Evolutionary conservation across 2,329 filamentous ascomycete genomes (phyloP).

Genomic region (Penicillium sclerotiorum): DNA sequence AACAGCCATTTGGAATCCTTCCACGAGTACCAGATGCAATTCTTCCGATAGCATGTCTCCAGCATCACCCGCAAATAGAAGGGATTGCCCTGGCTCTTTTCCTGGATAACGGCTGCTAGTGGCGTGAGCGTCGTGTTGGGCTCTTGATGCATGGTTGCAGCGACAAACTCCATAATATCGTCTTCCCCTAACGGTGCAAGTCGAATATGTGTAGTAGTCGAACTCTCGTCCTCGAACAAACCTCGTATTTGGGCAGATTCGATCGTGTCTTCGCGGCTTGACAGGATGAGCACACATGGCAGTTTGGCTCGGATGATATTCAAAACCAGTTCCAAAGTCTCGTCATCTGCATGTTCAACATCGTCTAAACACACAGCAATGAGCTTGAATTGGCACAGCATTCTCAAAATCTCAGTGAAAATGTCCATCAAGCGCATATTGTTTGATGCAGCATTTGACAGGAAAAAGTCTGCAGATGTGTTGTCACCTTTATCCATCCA

Average conservation of each 20-base stretch:
- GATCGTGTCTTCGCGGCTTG: constrained; percentile 70
- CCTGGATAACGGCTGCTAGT: constrained; percentile 80
- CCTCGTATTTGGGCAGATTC: constrained; percentile 48
- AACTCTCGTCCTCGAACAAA: constrained; percentile 50
- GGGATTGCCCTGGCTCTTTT: constrained; percentile 84
- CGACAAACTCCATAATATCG: constrained; percentile 80
- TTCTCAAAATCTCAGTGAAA: constrained; percentile 80
- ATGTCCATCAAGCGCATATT: constrained; percentile 80
- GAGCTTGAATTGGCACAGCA: constrained; percentile 80
- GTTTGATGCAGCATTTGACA: constrained; percentile 44
- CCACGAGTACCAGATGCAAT: constrained; percentile 91
- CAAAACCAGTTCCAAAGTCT: constrained; percentile 80
- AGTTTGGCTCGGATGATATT: constrained; percentile 78
- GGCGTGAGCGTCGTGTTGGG: constrained; percentile 71
- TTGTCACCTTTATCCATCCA: constrained; percentile 41
- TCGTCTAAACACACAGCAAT: constrained; percentile 90
- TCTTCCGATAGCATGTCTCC: constrained; percentile 80
- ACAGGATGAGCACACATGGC: constrained; percentile 79
- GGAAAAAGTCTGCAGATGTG: constrained; percentile 40
- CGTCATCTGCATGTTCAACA: constrained; percentile 84
- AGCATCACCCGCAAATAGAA: constrained; percentile 93
- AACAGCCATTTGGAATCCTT: constrained; percentile 79
- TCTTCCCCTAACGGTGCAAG: constrained; percentile 74
- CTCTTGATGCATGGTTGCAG: constrained; percentile 74
- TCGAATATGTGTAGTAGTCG: constrained; percentile 69